phyloP scores from a whole-genome alignment of 441 rosid species.

The Erodium moschatum region DNA sequence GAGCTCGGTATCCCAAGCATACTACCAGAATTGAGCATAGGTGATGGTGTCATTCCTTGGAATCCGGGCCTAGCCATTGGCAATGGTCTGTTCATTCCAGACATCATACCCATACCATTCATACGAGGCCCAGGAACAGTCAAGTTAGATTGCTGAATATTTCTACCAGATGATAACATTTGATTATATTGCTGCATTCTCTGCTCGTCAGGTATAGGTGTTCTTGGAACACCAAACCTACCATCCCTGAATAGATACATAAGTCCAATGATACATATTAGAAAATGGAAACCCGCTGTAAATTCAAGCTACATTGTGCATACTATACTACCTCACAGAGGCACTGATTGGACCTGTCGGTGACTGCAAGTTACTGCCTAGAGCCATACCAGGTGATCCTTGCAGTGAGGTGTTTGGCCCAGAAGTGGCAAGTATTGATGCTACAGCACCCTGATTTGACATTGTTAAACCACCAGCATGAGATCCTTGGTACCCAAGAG shows the following conservation, averaged over 20 bases:
- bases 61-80: slow-evolving; percentile 72
- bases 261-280: slow-evolving; percentile 16
- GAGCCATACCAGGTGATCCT: slow-evolving; percentile 55
- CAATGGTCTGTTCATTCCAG: slow-evolving; percentile 65
- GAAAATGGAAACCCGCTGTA: slow-evolving; percentile 13
- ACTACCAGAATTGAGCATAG: slow-evolving; percentile 35
- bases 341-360: slow-evolving; percentile 54
- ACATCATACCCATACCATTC: slow-evolving; percentile 59
- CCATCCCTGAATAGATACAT: slow-evolving; percentile 46
- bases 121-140: slow-evolving; percentile 59
- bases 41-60: slow-evolving; percentile 67
- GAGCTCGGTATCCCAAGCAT: neutral
- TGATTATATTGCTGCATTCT: slow-evolving; percentile 66
- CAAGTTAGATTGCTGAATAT: slow-evolving; percentile 62
- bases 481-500: slow-evolving; percentile 23
- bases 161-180: slow-evolving; percentile 50
- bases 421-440: slow-evolving; percentile 51
- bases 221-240: slow-evolving; percentile 60
- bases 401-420: slow-evolving; percentile 56
- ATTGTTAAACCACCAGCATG: slow-evolving; percentile 44
- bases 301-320: slow-evolving; percentile 20
- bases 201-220: slow-evolving; percentile 80
- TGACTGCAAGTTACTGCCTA: slow-evolving; percentile 48
- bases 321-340: slow-evolving; percentile 52
- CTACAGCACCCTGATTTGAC: slow-evolving; percentile 56